Percentiles rank a stretch among this genome's conserved stretches.
Evolutionary conservation across 1,284 basidiomycete genomes (phyloP).

Genomic region (Austropuccinia psidii): DNA sequence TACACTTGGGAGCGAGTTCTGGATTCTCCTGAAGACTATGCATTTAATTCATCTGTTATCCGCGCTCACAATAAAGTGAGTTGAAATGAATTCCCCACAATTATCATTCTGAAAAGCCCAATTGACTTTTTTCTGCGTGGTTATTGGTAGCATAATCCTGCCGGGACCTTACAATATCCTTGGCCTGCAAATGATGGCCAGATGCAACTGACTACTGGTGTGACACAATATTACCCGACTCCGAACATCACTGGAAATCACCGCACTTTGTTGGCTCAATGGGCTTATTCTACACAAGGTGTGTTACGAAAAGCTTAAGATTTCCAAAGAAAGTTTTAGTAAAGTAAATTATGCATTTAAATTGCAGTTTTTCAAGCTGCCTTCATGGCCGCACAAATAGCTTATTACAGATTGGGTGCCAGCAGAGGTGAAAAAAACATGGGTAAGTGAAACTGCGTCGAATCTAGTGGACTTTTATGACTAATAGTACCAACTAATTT

Average conservation of each 20-base stretch:
- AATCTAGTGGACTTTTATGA: background rate
- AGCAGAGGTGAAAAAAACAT: slow-evolving; percentile 58
- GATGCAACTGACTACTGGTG: slow-evolving; percentile 39
- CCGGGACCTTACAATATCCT: slow-evolving; percentile 42
- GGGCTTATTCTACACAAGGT: slow-evolving; percentile 40
- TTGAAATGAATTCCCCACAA: background rate
- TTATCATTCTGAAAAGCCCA: background rate
- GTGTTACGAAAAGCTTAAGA: slow-evolving; percentile 49
- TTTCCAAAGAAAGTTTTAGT: background rate
- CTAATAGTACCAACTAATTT: background rate
- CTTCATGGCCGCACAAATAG: slow-evolving; percentile 56
- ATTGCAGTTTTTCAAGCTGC: slow-evolving; percentile 54
- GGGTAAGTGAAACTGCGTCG: slow-evolving; percentile 50
- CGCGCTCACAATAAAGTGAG: slow-evolving; percentile 57
- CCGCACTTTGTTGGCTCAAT: slow-evolving; percentile 36
- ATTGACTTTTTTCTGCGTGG: background rate
- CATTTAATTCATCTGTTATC: slow-evolving; percentile 58
- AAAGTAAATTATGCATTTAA: slow-evolving; percentile 48
- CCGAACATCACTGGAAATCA: slow-evolving; percentile 28
- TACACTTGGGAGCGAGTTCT: slow-evolving; percentile 60
- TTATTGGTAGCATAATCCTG: slow-evolving; percentile 40
- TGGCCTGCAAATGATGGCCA: slow-evolving; percentile 41
- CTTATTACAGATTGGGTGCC: slow-evolving; percentile 58
- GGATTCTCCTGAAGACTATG: slow-evolving; percentile 52
- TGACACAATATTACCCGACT: slow-evolving; percentile 34